A percentile compares a stretch with the other conserved stretches of the same genome.
Evolutionary conservation across 1,284 basidiomycete genomes (phyloP).

Genomic region (Phlebopus sp.): DNA sequence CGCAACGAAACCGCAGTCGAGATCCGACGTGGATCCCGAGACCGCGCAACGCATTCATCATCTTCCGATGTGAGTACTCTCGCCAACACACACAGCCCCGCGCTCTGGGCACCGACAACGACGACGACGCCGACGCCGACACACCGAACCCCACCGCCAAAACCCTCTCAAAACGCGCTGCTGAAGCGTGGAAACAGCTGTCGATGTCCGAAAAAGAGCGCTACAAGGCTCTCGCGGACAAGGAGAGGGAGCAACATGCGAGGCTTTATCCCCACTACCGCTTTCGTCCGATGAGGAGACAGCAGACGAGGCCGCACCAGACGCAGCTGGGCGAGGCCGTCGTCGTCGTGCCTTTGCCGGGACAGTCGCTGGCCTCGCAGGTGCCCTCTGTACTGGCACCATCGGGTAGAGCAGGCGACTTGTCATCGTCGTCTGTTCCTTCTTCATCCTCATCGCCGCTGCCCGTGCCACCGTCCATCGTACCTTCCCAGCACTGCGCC

Average conservation of each 20-base stretch:
- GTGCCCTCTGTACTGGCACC: conserved; percentile 26
- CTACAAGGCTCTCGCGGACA: conserved; percentile 49
- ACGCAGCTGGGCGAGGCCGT: conserved; percentile 21
- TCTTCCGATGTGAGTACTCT: conserved; percentile 79
- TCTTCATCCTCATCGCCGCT: conserved; percentile 2
- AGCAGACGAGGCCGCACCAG: conserved; percentile 28
- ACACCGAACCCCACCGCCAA: conserved; percentile 23
- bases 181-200: conserved; percentile 57
- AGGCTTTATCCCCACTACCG: conserved; percentile 55
- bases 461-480: neutral
- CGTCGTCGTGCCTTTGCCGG: too few species aligned
- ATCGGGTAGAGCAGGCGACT: conserved; percentile 5
- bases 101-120: conserved; percentile 18
- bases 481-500: conserved; percentile 1
- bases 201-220: conserved; percentile 41
- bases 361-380: too few species aligned
- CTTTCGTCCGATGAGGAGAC: conserved; percentile 52
- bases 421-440: conserved; percentile 6
- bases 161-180: conserved; percentile 62
- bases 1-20: conserved; percentile 33
- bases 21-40: conserved; percentile 72
- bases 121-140: conserved; percentile 22
- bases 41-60: conserved; percentile 86
- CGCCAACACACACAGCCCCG: conserved; percentile 31
- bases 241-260: conserved; percentile 54